These are phyloP conservation scores for Cutaneotrichosporon daszewskae DNA, from an alignment of 1,284 basidiomycete genomes.

Conservation along the genomic window DNA sequence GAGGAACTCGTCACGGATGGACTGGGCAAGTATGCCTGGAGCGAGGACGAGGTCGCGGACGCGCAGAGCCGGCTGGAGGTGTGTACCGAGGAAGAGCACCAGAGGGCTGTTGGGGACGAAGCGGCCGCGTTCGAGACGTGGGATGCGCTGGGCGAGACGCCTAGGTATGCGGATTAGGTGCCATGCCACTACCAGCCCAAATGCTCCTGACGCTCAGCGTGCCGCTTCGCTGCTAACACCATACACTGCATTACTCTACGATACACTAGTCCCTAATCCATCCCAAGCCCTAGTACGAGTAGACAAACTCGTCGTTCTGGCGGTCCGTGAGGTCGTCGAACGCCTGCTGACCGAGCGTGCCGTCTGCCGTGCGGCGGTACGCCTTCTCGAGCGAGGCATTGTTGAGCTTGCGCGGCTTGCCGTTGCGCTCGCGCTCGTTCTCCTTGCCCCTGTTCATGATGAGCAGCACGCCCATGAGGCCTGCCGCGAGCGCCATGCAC, in stretches of 20 bases:
- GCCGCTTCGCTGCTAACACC: too few species aligned
- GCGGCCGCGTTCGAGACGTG: too few species aligned
- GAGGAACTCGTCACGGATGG: too few species aligned
- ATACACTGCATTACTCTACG: not conserved
- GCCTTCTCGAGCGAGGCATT: constrained; percentile 32
- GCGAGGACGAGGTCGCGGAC: too few species aligned
- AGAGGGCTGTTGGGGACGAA: too few species aligned
- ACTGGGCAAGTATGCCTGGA: too few species aligned
- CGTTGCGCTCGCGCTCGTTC: constrained; percentile 30
- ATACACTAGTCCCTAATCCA: not conserved
- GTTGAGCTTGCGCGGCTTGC: constrained; percentile 39
- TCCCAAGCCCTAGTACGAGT: constrained; percentile 20
- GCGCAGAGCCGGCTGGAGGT: too few species aligned
- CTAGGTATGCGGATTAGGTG: too few species aligned
- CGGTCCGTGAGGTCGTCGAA: constrained; percentile 35
- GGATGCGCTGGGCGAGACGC: too few species aligned
- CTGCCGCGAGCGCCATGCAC: constrained; percentile 7
- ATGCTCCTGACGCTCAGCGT: too few species aligned
- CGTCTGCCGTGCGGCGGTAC: constrained; percentile 15
- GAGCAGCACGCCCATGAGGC: constrained; percentile 16
- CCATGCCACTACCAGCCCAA: too few species aligned
- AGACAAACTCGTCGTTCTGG: constrained; percentile 26
- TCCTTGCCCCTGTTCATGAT: constrained; percentile 37
- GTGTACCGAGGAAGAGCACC: too few species aligned
- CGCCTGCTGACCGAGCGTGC: constrained; percentile 18